phyloP scores from a whole-genome alignment of 208 protist species.

The Herpetomonas tarakana region DNA sequence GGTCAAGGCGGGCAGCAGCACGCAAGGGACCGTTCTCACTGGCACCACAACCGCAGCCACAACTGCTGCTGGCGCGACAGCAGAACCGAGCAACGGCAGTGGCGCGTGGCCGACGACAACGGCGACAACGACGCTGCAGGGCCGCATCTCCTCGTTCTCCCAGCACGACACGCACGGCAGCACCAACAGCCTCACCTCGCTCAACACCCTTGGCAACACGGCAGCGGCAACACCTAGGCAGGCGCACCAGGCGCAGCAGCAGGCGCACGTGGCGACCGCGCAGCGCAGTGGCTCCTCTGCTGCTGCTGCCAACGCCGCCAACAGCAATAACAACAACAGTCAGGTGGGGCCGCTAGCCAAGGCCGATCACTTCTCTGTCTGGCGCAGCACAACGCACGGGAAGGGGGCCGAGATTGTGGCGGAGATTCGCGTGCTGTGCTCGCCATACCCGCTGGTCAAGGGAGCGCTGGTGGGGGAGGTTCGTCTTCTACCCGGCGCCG shows the following conservation, averaged over 20 bases:
- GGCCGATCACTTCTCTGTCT: slow-evolving; percentile 40
- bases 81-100: too few species aligned
- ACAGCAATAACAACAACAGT: background rate
- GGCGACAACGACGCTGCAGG: too few species aligned
- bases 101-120: too few species aligned
- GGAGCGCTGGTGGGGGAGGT: slow-evolving; percentile 51
- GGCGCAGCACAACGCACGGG: slow-evolving; percentile 37
- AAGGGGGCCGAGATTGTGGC: slow-evolving; percentile 59
- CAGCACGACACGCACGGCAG: too few species aligned
- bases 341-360: background rate
- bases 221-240: too few species aligned
- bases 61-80: too few species aligned
- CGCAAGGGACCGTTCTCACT: too few species aligned
- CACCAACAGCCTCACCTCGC: too few species aligned
- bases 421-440: slow-evolving; percentile 35
- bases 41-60: too few species aligned
- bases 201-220: too few species aligned
- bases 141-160: too few species aligned
- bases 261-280: background rate
- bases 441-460: slow-evolving; percentile 23
- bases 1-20: too few species aligned
- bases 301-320: background rate
- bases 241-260: slow-evolving; percentile 4
- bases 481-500: slow-evolving; percentile 40
- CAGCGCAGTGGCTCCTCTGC: slow-evolving; percentile 1